Evolutionary conservation across 2,329 filamentous ascomycete genomes (phyloP).

Genomic region (Fusarium continuum): DNA sequence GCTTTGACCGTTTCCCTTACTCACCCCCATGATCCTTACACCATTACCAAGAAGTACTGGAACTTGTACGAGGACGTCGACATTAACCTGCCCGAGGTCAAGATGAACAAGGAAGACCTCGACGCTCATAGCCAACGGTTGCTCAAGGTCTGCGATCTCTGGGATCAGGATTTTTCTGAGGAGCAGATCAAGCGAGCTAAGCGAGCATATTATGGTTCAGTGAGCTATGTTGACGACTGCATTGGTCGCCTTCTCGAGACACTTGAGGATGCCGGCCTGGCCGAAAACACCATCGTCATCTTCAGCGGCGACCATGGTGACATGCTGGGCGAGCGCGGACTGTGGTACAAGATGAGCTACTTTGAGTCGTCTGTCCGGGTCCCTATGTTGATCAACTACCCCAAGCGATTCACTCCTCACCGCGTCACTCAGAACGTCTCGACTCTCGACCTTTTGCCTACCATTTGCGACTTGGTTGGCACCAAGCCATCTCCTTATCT

Average conservation of each 20-base stretch:
- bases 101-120: constrained; percentile 81
- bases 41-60: constrained; percentile 94
- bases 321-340: constrained; percentile 90
- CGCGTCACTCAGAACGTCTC: constrained; percentile 86
- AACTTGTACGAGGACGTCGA: constrained; percentile 89
- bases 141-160: constrained; percentile 85
- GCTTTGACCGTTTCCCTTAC: constrained; percentile 91
- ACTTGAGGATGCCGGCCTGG: constrained; percentile 80
- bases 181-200: constrained; percentile 88
- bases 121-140: constrained; percentile 89
- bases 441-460: constrained; percentile 89
- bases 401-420: constrained; percentile 77
- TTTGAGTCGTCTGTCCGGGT: constrained; percentile 92
- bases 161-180: constrained; percentile 82
- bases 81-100: constrained; percentile 81
- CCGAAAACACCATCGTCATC: constrained; percentile 87
- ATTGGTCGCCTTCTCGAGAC: constrained; percentile 83
- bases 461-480: constrained; percentile 83
- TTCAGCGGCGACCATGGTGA: constrained; percentile 96
- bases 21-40: constrained; percentile 94
- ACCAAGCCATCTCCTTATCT: constrained; percentile 73
- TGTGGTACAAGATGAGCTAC: constrained; percentile 99
- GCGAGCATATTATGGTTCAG: constrained; percentile 90
- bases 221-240: constrained; percentile 93
- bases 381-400: constrained; percentile 85